Conservation (phyloP, 352 stramenopile genomes). For the Globisporangium okanoganense region DNA sequence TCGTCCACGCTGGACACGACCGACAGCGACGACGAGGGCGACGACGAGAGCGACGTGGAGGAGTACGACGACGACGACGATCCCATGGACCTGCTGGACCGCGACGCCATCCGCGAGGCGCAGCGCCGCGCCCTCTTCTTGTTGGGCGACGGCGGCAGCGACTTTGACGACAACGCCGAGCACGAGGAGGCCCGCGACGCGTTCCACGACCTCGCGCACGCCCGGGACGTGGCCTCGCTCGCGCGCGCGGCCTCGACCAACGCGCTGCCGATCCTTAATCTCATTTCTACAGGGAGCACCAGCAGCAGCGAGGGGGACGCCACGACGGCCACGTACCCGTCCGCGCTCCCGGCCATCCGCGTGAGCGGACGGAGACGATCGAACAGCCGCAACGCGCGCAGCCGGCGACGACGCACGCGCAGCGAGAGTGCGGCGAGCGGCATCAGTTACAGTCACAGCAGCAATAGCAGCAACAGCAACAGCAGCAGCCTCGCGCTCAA, state of each 20-base stretch:
- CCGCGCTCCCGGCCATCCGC: constrained; percentile 10
- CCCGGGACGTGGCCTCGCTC: constrained; percentile 8
- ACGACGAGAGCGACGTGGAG: constrained; percentile 19
- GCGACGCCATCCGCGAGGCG: neutral
- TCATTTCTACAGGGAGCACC: neutral
- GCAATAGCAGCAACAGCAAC: constrained; percentile 17
- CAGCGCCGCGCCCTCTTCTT: constrained; percentile 10
- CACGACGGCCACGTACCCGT: constrained; percentile 13
- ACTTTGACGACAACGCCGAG: constrained; percentile 37
- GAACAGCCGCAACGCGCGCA: constrained; percentile 23
- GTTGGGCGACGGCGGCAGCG: constrained; percentile 10
- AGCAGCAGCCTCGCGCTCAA: constrained; percentile 11
- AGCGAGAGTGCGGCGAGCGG: constrained; percentile 32
- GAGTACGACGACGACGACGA: constrained; percentile 28
- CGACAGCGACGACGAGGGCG: constrained; percentile 36
- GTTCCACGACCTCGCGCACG: constrained; percentile 10
- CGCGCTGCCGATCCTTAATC: constrained; percentile 9
- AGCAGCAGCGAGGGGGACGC: neutral
- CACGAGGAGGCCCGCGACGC: constrained; percentile 22
- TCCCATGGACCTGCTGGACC: neutral
- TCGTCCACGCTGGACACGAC: constrained; percentile 65
- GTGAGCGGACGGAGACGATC: constrained; percentile 27
- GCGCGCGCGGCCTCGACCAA: constrained; percentile 12
- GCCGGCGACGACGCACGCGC: constrained; percentile 28
- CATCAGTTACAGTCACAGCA: constrained; percentile 19